Evolutionary conservation across 805 yeast species (phyloP), one percentile per base, ranked within the genome.

Genomic region (Nematodospora valgi): DNA sequence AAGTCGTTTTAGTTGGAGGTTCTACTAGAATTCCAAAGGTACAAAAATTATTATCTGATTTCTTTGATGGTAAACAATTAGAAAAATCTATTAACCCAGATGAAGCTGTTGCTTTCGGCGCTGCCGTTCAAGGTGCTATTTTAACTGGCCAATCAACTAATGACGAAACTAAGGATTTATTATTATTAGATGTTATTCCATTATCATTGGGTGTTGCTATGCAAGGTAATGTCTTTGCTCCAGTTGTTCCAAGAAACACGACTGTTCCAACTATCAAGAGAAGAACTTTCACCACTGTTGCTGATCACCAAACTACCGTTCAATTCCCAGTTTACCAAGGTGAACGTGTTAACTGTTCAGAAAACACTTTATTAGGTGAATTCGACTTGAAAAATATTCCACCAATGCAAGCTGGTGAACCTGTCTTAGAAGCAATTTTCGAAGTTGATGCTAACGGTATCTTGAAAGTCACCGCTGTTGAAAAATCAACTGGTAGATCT

Each of bases 21-120:
- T 67, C 73, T 47, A 67, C 73, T 62, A 67, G 73, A 66, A 66
- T 67, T 59, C 73, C 73, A 59, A 67, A 67, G 62, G 66, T 67
- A 56, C 73, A 67, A 53, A 67, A 67, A 57, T 64, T 67, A 57
- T 65, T 67, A 56, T 66, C 72, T 44, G 73, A 66, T 61, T 67
- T 65, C 67, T 67, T 67, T 47, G 71, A 67, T 42, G 73, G 73
- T 62, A 67, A 67, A 59, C 70, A 65, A 56, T 65, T 66, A 52
- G 71, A 67, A 56, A 67, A 64, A 58, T 65, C 71, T 38, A 67
- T 67, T 48, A 67, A 67, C 70, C 72, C 72, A 37, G 72, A 67
- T 62, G 72, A 67, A 58, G 72, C 72, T 54, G 72, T 67, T 54
- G 72, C 72, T 47, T 67, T 66, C 61, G 72, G 72, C 65, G 72